Evolutionary conservation across 768 basidiomycete genomes (phyloP).

Genomic region (Ramaria sp.): DNA sequence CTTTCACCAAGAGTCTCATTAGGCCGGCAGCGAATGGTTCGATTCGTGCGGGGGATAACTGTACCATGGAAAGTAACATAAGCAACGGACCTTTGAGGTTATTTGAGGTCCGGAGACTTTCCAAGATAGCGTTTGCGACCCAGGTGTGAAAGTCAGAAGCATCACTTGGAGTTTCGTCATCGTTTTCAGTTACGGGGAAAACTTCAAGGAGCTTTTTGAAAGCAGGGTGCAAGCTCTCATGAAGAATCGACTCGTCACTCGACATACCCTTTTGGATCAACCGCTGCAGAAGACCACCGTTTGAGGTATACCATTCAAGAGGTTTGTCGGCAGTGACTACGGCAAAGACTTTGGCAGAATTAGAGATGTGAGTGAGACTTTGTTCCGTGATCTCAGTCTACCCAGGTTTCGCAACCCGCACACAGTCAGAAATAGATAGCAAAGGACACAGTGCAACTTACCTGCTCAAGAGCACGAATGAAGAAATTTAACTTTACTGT

Average conservation of each 20-base stretch:
- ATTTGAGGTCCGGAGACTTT: slow-evolving; percentile 65
- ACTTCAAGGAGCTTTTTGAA: slow-evolving; percentile 71
- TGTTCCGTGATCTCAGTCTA: slow-evolving; percentile 70
- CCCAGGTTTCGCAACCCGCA: not conserved
- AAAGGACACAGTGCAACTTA: slow-evolving; percentile 22
- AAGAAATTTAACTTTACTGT: slow-evolving; percentile 89
- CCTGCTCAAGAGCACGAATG: slow-evolving; percentile 72
- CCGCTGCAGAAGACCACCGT: slow-evolving; percentile 64
- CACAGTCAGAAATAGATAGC: not conserved
- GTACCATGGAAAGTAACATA: slow-evolving; percentile 79
- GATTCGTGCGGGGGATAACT: slow-evolving; percentile 70
- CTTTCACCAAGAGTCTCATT: slow-evolving; percentile 74
- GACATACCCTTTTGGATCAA: slow-evolving; percentile 81
- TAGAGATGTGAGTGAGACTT: slow-evolving; percentile 57
- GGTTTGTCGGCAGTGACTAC: slow-evolving; percentile 76
- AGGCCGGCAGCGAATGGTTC: slow-evolving; percentile 68
- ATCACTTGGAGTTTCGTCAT: slow-evolving; percentile 58
- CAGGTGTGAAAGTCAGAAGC: slow-evolving; percentile 71
- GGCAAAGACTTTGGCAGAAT: slow-evolving; percentile 81
- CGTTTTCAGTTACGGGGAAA: slow-evolving; percentile 69
- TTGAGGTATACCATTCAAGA: slow-evolving; percentile 68
- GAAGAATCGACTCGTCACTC: slow-evolving; percentile 68
- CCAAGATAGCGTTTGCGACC: slow-evolving; percentile 62
- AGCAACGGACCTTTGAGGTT: slow-evolving; percentile 72
- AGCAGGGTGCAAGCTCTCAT: slow-evolving; percentile 73